phyloP scores from a whole-genome alignment of 805 yeast species.

The Spathaspora hagerdaliae region DNA sequence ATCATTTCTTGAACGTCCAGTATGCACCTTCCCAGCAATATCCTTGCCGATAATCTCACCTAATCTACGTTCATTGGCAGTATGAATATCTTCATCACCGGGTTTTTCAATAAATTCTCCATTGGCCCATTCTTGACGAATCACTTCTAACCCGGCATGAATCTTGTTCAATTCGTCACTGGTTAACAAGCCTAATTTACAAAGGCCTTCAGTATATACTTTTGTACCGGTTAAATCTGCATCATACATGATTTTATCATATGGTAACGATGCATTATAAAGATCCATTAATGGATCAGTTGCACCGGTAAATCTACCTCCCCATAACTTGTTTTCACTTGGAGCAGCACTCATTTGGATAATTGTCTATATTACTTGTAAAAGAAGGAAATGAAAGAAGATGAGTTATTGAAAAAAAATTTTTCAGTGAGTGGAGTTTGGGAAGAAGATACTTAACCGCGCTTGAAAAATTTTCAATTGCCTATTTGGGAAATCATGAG shows the following conservation, averaged over 20 bases:
- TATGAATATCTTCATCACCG: constrained; percentile 97
- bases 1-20: constrained; percentile 98
- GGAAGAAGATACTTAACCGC: background rate
- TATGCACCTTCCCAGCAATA: constrained; percentile 96
- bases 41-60: constrained; percentile 93
- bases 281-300: constrained; percentile 97
- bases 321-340: constrained; percentile 83
- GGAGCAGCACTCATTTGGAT: constrained; percentile 35
- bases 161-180: constrained; percentile 72
- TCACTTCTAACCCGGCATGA: constrained; percentile 72
- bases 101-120: constrained; percentile 67
- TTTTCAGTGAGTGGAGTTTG: background rate
- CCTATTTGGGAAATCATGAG: background rate
- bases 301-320: constrained; percentile 96
- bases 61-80: constrained; percentile 96
- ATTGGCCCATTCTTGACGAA: constrained; percentile 78
- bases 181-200: constrained; percentile 72
- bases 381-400: background rate
- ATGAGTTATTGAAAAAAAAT: background rate
- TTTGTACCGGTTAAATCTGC: constrained; percentile 94
- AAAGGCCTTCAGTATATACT: constrained; percentile 85
- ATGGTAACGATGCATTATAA: constrained; percentile 94
- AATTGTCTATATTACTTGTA: too few species aligned
- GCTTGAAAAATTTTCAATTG: background rate
- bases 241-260: constrained; percentile 89